phyloP scores from a whole-genome alignment of 768 basidiomycete genomes.

The Tremella fuciformis region DNA sequence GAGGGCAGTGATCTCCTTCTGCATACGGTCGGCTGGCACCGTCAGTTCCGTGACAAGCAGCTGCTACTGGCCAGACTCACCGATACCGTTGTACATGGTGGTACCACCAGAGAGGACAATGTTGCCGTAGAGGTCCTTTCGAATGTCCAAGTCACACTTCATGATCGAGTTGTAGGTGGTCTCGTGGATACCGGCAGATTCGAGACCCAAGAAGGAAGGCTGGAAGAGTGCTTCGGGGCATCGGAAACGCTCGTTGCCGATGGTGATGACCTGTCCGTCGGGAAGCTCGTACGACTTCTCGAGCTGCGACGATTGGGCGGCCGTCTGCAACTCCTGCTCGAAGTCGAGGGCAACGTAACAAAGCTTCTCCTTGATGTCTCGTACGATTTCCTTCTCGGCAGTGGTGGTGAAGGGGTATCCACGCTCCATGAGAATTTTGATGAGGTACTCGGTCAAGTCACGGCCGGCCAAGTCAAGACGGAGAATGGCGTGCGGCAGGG shows the following conservation, averaged over 20 bases:
- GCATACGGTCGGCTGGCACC: constrained; percentile 74
- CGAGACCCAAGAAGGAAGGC: constrained; percentile 71
- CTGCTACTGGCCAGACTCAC: constrained; percentile 25
- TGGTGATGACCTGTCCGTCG: constrained; percentile 89
- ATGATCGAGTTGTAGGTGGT: constrained; percentile 73
- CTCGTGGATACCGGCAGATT: constrained; percentile 88
- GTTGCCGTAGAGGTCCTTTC: constrained; percentile 70
- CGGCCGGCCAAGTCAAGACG: constrained; percentile 89
- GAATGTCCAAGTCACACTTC: constrained; percentile 62
- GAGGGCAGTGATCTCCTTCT: constrained; percentile 82
- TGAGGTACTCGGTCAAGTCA: constrained; percentile 66
- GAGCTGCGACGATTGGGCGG: constrained; percentile 79
- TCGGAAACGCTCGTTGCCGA: constrained; percentile 84
- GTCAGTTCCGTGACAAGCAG: constrained; percentile 8
- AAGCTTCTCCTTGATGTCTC: constrained; percentile 96
- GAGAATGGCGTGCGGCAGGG: constrained; percentile 85
- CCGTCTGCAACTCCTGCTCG: constrained; percentile 87
- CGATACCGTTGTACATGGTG: constrained; percentile 93
- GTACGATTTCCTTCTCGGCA: constrained; percentile 88
- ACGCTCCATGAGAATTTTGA: constrained; percentile 64
- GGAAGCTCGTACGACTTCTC: constrained; percentile 95
- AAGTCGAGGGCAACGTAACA: constrained; percentile 94
- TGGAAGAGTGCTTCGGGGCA: constrained; percentile 65
- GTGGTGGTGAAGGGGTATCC: constrained; percentile 93
- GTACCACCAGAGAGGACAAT: constrained; percentile 86